Evolutionary conservation across 306 rosid species (phyloP).

Genomic region (Lathyrus oleraceus): DNA sequence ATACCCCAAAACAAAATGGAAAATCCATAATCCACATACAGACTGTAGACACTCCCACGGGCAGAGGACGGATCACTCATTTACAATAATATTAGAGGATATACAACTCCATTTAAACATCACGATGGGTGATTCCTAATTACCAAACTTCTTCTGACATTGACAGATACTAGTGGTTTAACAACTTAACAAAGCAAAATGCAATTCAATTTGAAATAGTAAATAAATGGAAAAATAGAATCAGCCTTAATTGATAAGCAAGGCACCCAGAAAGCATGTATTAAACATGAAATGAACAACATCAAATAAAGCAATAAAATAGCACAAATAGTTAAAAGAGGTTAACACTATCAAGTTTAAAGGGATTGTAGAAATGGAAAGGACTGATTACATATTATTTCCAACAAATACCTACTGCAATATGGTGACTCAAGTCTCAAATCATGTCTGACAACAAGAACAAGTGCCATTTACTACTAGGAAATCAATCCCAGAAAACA

Average conservation of each 20-base stretch:
- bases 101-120: neutral
- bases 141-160: constrained; percentile 3
- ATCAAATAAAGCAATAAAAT: constrained; percentile 25
- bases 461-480: neutral
- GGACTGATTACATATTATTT: constrained; percentile 1
- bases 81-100: constrained; percentile 8
- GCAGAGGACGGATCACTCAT: neutral
- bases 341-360: neutral
- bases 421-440: neutral
- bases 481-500: neutral
- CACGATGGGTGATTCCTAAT: constrained; percentile 21
- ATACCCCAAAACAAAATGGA: constrained; percentile 22
- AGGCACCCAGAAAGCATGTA: neutral
- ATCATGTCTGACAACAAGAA: neutral
- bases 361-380: neutral
- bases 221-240: neutral
- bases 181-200: constrained; percentile 19
- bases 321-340: neutral
- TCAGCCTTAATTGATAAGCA: constrained; percentile 13
- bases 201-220: constrained; percentile 23
- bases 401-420: neutral
- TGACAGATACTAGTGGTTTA: constrained; percentile 12
- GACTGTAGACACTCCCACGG: constrained; percentile 1
- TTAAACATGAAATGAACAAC: constrained; percentile 4
- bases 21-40: constrained; percentile 27